A percentile compares a stretch with the other conserved stretches of the same genome.
Evolutionary conservation across 2,329 filamentous ascomycete species (phyloP).

Genomic region (Amylocarpus encephaloides): DNA sequence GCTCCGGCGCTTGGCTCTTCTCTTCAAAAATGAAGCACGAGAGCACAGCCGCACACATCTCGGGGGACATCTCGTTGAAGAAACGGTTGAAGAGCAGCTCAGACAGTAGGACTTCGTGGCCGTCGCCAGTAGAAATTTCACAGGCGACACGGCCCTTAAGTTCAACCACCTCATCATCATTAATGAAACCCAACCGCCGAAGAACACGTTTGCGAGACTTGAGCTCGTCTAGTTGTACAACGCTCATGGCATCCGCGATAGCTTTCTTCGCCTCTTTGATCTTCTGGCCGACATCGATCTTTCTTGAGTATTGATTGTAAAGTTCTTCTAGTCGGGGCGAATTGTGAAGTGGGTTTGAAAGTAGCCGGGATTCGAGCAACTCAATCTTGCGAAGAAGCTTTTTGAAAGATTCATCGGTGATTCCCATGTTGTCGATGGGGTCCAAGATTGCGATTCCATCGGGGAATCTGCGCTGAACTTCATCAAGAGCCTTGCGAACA

Average conservation of each 20-base stretch:
- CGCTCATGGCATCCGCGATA: slow-evolving; percentile 76
- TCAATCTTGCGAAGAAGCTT: slow-evolving; percentile 93
- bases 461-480: slow-evolving; percentile 82
- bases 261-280: slow-evolving; percentile 87
- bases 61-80: slow-evolving; percentile 91
- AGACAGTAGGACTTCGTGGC: slow-evolving; percentile 86
- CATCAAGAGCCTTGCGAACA: slow-evolving; percentile 61
- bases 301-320: slow-evolving; percentile 80
- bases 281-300: slow-evolving; percentile 67
- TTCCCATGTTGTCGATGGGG: slow-evolving; percentile 93
- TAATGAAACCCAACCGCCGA: slow-evolving; percentile 89
- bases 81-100: slow-evolving; percentile 95
- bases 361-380: slow-evolving; percentile 81
- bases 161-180: slow-evolving; percentile 90
- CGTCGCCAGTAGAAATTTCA: slow-evolving; percentile 77
- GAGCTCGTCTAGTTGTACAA: slow-evolving; percentile 90
- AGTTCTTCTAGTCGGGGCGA: slow-evolving; percentile 77
- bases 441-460: slow-evolving; percentile 87
- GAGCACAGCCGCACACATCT: slow-evolving; percentile 78
- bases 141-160: slow-evolving; percentile 96
- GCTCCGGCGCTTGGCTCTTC: slow-evolving; percentile 70
- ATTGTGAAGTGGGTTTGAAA: slow-evolving; percentile 86
- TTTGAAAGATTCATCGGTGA: slow-evolving; percentile 88
- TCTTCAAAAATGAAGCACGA: slow-evolving; percentile 98
- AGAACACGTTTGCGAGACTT: slow-evolving; percentile 94